Percentiles rank a stretch among this genome's conserved stretches.
Evolutionary conservation across 352 stramenopile species (phyloP).

Genomic region (Aphanomyces stellatus): DNA sequence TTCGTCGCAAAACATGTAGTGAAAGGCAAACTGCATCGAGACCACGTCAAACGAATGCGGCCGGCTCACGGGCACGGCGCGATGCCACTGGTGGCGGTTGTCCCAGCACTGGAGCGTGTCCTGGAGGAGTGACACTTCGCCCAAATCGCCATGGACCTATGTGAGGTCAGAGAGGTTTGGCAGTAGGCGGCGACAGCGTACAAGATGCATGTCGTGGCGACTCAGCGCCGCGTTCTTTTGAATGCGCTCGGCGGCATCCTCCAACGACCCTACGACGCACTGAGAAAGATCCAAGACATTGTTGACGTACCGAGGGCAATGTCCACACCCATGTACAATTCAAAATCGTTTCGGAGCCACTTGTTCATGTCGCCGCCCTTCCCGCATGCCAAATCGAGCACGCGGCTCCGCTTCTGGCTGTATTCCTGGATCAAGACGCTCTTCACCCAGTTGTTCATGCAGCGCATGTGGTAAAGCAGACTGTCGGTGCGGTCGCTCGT

Average conservation of each 20-base stretch:
- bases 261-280: conserved; percentile 91
- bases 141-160: conserved; percentile 58
- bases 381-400: conserved; percentile 97
- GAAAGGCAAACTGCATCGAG: conserved; percentile 99
- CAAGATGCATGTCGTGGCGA: conserved; percentile 68
- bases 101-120: conserved; percentile 68
- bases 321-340: conserved; percentile 96
- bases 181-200: not conserved
- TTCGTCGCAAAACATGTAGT: conserved; percentile 98
- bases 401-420: conserved; percentile 66
- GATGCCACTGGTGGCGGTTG: conserved; percentile 45
- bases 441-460: conserved; percentile 99
- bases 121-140: conserved; percentile 51
- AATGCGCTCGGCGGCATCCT: conserved; percentile 88
- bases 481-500: conserved; percentile 77
- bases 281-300: conserved; percentile 23
- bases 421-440: conserved; percentile 91
- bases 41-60: conserved; percentile 88
- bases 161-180: not conserved
- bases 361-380: conserved; percentile 98
- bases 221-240: conserved; percentile 58
- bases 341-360: conserved; percentile 88
- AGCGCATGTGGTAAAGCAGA: conserved; percentile 95
- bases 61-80: conserved; percentile 36
- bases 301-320: conserved; percentile 60